These are phyloP conservation scores for Dactylonectria estremocensis DNA, from an alignment of 2,329 filamentous ascomycete species.

Conservation along the genomic window DNA sequence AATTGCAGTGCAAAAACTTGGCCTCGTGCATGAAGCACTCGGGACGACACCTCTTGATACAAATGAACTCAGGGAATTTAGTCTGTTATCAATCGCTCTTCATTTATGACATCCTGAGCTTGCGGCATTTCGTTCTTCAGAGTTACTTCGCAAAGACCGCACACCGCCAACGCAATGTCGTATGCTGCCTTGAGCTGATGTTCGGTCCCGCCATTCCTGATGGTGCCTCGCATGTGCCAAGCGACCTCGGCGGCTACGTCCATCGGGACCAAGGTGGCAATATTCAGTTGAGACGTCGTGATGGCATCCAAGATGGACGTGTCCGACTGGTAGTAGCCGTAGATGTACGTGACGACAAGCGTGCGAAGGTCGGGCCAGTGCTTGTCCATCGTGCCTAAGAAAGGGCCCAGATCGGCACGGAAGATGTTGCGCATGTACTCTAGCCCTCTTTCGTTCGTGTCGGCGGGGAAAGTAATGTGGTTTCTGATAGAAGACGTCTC, in stretches of 20 bases:
- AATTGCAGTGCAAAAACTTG: too few relatives aligned
- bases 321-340: slow-evolving; percentile 48
- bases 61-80: too few relatives aligned
- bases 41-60: too few relatives aligned
- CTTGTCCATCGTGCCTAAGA: slow-evolving; percentile 43
- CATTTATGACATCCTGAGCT: slow-evolving; percentile 43
- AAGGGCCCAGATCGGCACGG: slow-evolving; percentile 45
- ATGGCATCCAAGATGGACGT: slow-evolving; percentile 42
- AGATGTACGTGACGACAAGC: slow-evolving; percentile 44
- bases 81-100: slow-evolving; percentile 32
- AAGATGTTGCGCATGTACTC: slow-evolving; percentile 48
- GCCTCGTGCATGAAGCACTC: too few relatives aligned
- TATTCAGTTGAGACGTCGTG: slow-evolving; percentile 44
- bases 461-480: slow-evolving; percentile 35
- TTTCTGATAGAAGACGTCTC: slow-evolving; percentile 39
- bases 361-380: slow-evolving; percentile 47
- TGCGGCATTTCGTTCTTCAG: slow-evolving; percentile 43
- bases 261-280: slow-evolving; percentile 46
- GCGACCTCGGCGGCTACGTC: slow-evolving; percentile 47
- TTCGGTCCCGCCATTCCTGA: slow-evolving; percentile 44
- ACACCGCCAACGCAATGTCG: slow-evolving; percentile 20
- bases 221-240: slow-evolving; percentile 47
- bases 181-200: slow-evolving; percentile 32
- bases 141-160: slow-evolving; percentile 36
- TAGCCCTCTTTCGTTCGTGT: slow-evolving; percentile 38